Base-by-base conservation (phyloP, 495 filamentous ascomycete genomes). In the Penicillium riverlandense region DNA sequence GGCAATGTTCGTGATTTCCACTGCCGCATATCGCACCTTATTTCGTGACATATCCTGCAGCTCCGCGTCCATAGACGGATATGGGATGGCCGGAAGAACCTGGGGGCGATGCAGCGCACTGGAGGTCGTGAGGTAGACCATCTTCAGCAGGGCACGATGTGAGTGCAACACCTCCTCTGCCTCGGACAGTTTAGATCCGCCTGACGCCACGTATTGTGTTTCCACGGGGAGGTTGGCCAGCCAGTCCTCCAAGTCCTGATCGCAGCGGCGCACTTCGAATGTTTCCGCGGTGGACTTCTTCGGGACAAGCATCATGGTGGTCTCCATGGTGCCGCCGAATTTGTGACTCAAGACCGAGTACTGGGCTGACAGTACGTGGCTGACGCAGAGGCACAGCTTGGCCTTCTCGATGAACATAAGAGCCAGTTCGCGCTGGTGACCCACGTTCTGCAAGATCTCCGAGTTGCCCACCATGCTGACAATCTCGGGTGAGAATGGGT, bases 321-420 rank as follows among this genome's bases (percentile, higher is more conserved):
- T 88, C 46, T 80, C 75, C 29, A 84, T 87, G 11, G 74, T 86
- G 32, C 84, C 83, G 32, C 82, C 78, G 57, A 88, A 87, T 49
- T 85, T 79, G 48, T 86, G 79, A 54, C 87, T 87, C 30, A 92
- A 66, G 7, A 92, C 86, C n/a, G 86, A 91, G 59, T 96, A 96
- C 55, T 95, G 90, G 11, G 85, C 80, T 14, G 80, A 79, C 32
- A 96, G 70, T 41, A 96, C 88, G 55, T 86, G 82, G 61, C 83
- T 86, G 63, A 96, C 85, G 61, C 81, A 83, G 30, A 89, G 72
- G 55, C 85, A 90, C n/a, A 96, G 77, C 63, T 88, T 90, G 3
- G 88, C 84, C 66, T 94, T 95, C 45, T 88, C 83, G 50, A 96
- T 87, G 64, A 88, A 95, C 84, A 95, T 84, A 44, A 82, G 63